phyloP scores from a whole-genome alignment of 192 early-diverging fungal species.

The Backusella mclennaniae region DNA sequence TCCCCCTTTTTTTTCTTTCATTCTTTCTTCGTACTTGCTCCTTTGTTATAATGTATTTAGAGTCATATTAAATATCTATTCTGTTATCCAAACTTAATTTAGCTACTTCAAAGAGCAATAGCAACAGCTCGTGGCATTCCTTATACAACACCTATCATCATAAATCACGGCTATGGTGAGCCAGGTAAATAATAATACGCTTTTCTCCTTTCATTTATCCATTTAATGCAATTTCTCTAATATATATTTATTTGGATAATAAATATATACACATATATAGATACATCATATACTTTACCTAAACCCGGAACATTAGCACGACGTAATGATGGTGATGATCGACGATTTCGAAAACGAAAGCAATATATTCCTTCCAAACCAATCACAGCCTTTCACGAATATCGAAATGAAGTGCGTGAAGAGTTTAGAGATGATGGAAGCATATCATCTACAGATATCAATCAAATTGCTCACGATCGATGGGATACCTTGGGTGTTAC shows the following conservation, averaged over 20 bases:
- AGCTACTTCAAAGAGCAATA: constrained; percentile 37
- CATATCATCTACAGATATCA: constrained; percentile 1
- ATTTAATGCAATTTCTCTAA: not conserved
- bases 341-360: constrained; percentile 1
- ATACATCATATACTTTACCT: constrained; percentile 7
- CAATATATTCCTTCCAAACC: not conserved
- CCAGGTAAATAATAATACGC: not conserved
- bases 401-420: not conserved
- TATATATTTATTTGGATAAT: not conserved
- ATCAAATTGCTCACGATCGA: not conserved
- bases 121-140: constrained; percentile 13
- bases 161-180: not conserved
- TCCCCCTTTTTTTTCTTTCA: not conserved
- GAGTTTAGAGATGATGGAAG: not conserved
- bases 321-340: not conserved
- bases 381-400: constrained; percentile 1
- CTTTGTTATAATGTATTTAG: not conserved
- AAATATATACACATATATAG: not conserved
- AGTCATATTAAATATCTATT: not conserved
- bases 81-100: constrained; percentile 3
- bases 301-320: constrained; percentile 1
- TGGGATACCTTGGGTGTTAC: not conserved
- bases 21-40: not conserved
- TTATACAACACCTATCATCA: not conserved
- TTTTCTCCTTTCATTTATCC: not conserved